Evolutionary conservation across 1,284 basidiomycete species (phyloP), one percentile per base, ranked within the genome.

Genomic region (Ceratobasidium sp.): DNA sequence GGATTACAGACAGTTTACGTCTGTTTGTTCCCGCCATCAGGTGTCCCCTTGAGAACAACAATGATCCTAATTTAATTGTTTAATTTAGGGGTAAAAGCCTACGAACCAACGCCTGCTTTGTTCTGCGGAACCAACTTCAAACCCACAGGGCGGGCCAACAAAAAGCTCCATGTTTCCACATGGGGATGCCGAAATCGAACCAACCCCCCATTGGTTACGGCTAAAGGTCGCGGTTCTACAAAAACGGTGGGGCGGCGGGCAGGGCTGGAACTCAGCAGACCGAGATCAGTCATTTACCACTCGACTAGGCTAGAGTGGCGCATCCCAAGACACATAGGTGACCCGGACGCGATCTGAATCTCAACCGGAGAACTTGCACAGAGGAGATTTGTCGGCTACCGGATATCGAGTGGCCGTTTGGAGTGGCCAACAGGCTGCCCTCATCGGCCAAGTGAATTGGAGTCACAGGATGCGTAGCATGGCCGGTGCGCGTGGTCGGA

Each of bases 71-170:
- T 44, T 11, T 22, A 44, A 44, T 15, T 34, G 32, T 52, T 67
- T 67, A 51, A 51, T 67, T 29, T 52, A 67, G 65, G 65, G 65
- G 65, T 52, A 52, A 67, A 67, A 67, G 65, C 65, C n/a, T 9
- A 34, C n/a, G 46, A 49, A 52, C 29, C 49, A 51, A 40, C 11
- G 51, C 49, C 29, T 67, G 46, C 65, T 67, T 67, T 67, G 65
- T 67, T 67, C 46, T 67, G 29, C 46, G 32, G 25, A 52, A 34
- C 32, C 19, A 51, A 51, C 25, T 52, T 52, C 32, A 44, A 1
- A 67, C 37, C 32, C 15, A 51, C 25, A 46, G 34, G 15, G 46
- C 15, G 15, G 46, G 11, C 32, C 15, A 64, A 49, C 44, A 65
- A 52, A 19, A 37, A 67, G 64, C 32, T 19, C 40, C 44, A 51